Percentiles rank a stretch among this genome's conserved stretches.
These are phyloP conservation scores for Vinca minor DNA, from an alignment of 257 asterid species.

Conservation along the genomic window DNA sequence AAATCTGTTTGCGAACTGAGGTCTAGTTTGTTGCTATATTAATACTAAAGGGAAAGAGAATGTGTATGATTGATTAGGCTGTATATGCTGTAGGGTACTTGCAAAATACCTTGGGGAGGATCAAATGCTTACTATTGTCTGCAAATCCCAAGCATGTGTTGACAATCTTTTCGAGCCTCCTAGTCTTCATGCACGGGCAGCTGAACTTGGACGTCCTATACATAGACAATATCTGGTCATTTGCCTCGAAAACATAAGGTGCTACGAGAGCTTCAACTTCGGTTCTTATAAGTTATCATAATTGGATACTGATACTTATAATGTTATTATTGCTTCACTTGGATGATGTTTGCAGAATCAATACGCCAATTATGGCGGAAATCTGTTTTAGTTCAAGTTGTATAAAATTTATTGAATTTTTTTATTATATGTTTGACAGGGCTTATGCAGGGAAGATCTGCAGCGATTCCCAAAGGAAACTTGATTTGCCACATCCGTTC, in stretches of 20 bases:
- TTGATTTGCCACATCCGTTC: slow-evolving; percentile 30
- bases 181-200: slow-evolving; percentile 27
- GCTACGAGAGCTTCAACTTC: not conserved
- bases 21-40: not conserved
- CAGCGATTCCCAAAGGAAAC: slow-evolving; percentile 24
- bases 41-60: not conserved
- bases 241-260: slow-evolving; percentile 60
- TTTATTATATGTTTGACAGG: slow-evolving; percentile 24
- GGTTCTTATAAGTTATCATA: too few species aligned
- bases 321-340: not conserved
- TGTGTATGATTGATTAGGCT: not conserved
- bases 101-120: slow-evolving; percentile 56
- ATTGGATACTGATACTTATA: not conserved
- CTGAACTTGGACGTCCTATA: slow-evolving; percentile 21
- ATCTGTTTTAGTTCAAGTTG: not conserved
- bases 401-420: not conserved
- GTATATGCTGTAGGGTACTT: slow-evolving; percentile 30
- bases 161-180: slow-evolving; percentile 21
- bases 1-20: not conserved
- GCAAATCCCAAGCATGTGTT: slow-evolving; percentile 37
- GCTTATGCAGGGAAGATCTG: slow-evolving; percentile 19
- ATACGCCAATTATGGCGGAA: not conserved
- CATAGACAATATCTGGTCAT: slow-evolving; percentile 29
- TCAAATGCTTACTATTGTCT: too few species aligned
- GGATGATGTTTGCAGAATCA: not conserved